A percentile compares a stretch with the other conserved stretches of the same genome.
Conservation (phyloP, 2,329 filamentous ascomycete species). For the Sclerotinia trifoliorum region DNA sequence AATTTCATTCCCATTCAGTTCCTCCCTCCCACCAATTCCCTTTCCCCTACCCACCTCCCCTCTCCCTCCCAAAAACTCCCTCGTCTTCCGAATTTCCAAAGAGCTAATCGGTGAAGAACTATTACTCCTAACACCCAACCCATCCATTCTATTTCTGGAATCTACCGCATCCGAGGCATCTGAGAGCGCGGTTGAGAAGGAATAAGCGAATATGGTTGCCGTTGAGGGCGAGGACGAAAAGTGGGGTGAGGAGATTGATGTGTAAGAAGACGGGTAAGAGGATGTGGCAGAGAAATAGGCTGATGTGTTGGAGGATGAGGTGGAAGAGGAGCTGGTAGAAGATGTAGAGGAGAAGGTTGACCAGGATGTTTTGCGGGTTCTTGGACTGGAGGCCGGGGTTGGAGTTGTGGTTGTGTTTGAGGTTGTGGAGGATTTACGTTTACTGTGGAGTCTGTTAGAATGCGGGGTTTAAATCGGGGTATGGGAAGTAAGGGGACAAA, state of each 20-base stretch:
- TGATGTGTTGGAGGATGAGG: background rate
- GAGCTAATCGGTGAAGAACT: background rate
- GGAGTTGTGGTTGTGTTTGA: background rate
- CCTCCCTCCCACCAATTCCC: background rate
- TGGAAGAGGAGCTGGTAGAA: background rate
- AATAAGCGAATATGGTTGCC: background rate
- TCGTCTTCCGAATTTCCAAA: background rate
- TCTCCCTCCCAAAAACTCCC: background rate
- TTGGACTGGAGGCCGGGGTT: background rate
- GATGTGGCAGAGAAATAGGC: background rate
- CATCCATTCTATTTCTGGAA: background rate
- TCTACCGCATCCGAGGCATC: background rate
- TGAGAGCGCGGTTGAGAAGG: background rate
- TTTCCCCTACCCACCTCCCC: background rate
- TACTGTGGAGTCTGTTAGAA: background rate
- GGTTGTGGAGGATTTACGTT: background rate
- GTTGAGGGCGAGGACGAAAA: background rate
- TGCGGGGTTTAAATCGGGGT: background rate
- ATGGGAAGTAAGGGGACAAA: background rate
- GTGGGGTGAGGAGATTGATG: no score
- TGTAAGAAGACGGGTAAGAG: background rate
- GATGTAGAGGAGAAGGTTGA: background rate
- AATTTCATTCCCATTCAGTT: background rate
- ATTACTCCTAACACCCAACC: background rate
- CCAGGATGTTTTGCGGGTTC: background rate